Conservation (phyloP, 164 flowering plant species). For the Piper betle region DNA sequence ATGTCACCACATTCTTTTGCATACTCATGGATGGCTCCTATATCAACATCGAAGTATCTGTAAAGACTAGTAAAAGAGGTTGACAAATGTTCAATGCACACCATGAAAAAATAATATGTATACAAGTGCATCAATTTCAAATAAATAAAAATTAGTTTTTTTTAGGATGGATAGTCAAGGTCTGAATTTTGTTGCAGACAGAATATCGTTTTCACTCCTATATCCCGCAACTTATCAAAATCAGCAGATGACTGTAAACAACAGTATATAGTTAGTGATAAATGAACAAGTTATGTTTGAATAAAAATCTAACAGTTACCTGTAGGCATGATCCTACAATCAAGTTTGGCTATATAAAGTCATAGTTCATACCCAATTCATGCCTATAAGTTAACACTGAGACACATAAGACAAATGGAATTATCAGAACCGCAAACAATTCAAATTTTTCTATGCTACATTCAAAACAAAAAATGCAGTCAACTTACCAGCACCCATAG, state of each 20-base stretch:
- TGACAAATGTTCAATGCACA: too few relatives aligned
- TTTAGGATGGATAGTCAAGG: constrained; percentile 72
- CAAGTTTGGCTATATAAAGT: constrained; percentile 79
- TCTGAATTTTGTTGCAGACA: constrained; percentile 23
- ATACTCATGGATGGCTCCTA: too few relatives aligned
- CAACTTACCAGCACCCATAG: too few relatives aligned
- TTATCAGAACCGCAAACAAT: constrained; percentile 29
- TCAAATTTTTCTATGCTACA: constrained; percentile 91
- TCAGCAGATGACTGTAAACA: too few relatives aligned
- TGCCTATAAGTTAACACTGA: too few relatives aligned
- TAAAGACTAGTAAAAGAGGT: constrained; percentile 28
- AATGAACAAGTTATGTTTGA: not conserved
- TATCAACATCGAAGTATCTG: constrained; percentile 12
- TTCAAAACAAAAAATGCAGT: constrained; percentile 17
- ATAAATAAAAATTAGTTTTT: not conserved
- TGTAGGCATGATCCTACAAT: constrained; percentile 13
- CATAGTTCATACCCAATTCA: constrained; percentile 42
- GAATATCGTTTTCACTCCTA: constrained; percentile 86
- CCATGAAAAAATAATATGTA: too few relatives aligned
- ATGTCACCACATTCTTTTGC: too few relatives aligned
- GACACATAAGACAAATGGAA: too few relatives aligned
- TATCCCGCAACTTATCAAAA: constrained; percentile 40
- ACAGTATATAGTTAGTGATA: constrained; percentile 51
- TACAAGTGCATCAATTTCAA: not conserved
- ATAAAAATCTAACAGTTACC: too few relatives aligned